Conservation (phyloP, 1,139 yeast genomes). For the Debaryomyces psychrophilus region DNA sequence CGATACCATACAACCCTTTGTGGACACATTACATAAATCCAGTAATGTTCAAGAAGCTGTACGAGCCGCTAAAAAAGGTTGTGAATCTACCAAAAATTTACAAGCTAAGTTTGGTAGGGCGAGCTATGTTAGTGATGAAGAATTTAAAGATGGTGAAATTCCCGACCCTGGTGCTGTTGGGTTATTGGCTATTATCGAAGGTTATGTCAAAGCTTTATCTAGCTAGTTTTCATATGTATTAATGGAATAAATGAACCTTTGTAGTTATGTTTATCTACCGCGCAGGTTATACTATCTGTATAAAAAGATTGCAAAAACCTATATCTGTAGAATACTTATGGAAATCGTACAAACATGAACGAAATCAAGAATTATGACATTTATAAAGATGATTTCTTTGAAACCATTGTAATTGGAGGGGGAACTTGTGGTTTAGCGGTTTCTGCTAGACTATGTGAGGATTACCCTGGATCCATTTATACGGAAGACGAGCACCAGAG, state of each 20-base stretch:
- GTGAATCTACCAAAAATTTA: conserved; percentile 69
- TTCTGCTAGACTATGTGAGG: conserved; percentile 41
- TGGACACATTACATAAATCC: conserved; percentile 56
- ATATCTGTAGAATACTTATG: no score
- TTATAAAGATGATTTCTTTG: conserved; percentile 27
- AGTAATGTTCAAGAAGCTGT: conserved; percentile 62
- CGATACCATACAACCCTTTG: conserved; percentile 87
- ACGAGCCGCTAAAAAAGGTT: conserved; percentile 72
- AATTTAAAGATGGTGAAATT: conserved; percentile 58
- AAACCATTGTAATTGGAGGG: conserved; percentile 41
- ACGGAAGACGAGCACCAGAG: conserved; percentile 49
- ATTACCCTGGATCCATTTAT: conserved; percentile 40
- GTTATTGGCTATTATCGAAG: conserved; percentile 66
- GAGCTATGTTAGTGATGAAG: conserved; percentile 75
- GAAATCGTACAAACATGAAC: conserved; percentile 1
- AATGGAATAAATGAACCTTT: conserved; percentile 6
- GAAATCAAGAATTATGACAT: conserved; percentile 5
- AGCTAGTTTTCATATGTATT: neutral
- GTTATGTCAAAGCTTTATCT: conserved; percentile 33
- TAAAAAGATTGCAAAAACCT: conserved; percentile 6
- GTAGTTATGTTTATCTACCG: conserved; percentile 10
- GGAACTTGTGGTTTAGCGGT: conserved; percentile 46
- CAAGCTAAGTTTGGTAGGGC: conserved; percentile 94
- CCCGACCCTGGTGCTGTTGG: conserved; percentile 97
- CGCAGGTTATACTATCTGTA: conserved; percentile 10